Percentiles rank a stretch among this genome's conserved stretches.
Evolutionary conservation across 768 basidiomycete species (phyloP).

Genomic region (Lactarius tabidus): DNA sequence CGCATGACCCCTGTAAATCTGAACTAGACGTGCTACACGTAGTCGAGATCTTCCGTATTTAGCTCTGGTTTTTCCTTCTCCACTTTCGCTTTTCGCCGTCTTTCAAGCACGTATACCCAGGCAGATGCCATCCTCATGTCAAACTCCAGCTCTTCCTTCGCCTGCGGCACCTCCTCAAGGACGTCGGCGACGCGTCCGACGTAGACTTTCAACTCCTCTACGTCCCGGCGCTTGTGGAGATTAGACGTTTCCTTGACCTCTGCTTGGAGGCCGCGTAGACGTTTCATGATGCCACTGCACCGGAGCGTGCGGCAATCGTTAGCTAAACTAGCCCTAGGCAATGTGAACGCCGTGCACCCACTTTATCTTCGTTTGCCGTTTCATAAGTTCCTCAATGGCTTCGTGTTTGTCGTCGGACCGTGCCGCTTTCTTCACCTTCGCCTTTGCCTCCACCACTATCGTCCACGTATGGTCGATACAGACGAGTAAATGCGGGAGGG

Average conservation of each 20-base stretch:
- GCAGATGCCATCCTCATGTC: conserved; percentile 9
- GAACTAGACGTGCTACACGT: not conserved
- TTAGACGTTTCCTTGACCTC: not conserved
- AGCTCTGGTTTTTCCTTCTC: conserved; percentile 12
- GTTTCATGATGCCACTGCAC: not conserved
- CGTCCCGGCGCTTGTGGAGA: conserved; percentile 7
- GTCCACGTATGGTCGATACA: conserved; percentile 13
- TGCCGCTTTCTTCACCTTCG: conserved; percentile 11
- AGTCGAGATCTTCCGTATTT: conserved; percentile 14
- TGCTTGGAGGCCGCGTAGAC: not conserved
- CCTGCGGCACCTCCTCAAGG: conserved; percentile 4
- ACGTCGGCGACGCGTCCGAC: not conserved
- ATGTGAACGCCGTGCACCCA: not conserved
- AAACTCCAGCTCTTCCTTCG: conserved; percentile 8
- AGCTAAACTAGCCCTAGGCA: too few species aligned
- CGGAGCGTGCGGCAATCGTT: not conserved
- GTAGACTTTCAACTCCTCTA: conserved; percentile 1
- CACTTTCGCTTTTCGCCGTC: conserved; percentile 6
- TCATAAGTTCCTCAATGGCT: conserved; percentile 19
- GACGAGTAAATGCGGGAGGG: conserved; percentile 22
- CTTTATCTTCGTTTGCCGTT: conserved; percentile 12
- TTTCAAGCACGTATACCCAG: conserved; percentile 11
- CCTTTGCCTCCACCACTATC: conserved; percentile 11
- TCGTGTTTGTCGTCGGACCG: conserved; percentile 7
- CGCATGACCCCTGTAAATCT: not conserved